Conservation (phyloP, 805 yeast genomes). For the Yamadazyma laniorum region DNA sequence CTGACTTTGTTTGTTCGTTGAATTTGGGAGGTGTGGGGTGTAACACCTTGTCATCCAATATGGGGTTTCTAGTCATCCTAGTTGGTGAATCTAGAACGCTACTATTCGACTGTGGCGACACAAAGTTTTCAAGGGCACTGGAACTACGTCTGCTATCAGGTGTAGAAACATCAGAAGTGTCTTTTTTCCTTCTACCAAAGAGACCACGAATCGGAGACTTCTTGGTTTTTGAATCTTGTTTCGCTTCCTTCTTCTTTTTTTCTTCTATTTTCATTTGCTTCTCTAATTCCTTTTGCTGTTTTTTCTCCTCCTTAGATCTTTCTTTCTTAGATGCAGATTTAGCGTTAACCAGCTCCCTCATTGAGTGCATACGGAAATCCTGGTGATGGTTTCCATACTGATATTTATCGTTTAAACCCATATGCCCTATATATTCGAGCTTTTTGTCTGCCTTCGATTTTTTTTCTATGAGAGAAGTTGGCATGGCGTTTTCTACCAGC, state of each 20-base stretch:
- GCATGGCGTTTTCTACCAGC: slow-evolving; percentile 1
- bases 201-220: slow-evolving; percentile 10
- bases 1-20: neutral
- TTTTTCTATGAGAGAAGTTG: slow-evolving; percentile 7
- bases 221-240: slow-evolving; percentile 12
- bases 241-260: slow-evolving; percentile 13
- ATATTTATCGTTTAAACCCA: slow-evolving; percentile 16
- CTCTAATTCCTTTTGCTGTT: slow-evolving; percentile 16
- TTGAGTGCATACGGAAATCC: slow-evolving; percentile 31
- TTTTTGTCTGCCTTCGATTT: slow-evolving; percentile 15
- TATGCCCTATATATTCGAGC: slow-evolving; percentile 12
- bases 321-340: slow-evolving; percentile 21
- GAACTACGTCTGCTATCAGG: slow-evolving; percentile 7
- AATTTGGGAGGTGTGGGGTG: neutral
- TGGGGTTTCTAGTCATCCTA: neutral
- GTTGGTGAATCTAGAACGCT: slow-evolving; percentile 5
- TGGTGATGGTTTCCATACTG: slow-evolving; percentile 31
- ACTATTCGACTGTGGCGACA: too few species aligned
- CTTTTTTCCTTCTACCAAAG: slow-evolving; percentile 13
- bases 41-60: slow-evolving; percentile 3
- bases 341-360: slow-evolving; percentile 21
- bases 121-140: too few species aligned
- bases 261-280: slow-evolving; percentile 17
- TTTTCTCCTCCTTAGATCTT: slow-evolving; percentile 25
- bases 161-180: slow-evolving; percentile 5